Conservation (phyloP, 202 grass and related monocot species). For the Bolboschoenoplectus hybrid region DNA sequence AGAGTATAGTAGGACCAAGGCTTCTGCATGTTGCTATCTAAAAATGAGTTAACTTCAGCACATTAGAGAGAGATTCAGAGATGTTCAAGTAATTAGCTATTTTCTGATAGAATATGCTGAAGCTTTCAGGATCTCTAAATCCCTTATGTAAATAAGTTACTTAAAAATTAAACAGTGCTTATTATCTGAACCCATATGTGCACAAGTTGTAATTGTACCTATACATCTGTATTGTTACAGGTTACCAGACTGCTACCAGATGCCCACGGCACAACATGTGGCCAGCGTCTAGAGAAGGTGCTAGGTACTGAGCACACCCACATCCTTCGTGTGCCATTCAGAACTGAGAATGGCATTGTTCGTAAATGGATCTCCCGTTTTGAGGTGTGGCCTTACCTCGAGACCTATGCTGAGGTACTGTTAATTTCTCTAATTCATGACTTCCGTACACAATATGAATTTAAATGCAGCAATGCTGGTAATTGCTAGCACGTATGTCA, state of each 20-base stretch:
- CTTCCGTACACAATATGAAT: background rate
- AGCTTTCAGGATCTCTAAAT: background rate
- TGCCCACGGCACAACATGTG: slow-evolving; percentile 90
- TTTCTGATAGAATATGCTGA: background rate
- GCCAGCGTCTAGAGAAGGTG: slow-evolving; percentile 95
- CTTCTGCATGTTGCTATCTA: background rate
- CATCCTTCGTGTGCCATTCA: slow-evolving; percentile 94
- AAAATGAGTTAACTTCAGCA: background rate
- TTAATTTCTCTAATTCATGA: background rate
- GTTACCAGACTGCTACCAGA: slow-evolving; percentile 95
- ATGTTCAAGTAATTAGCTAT: background rate
- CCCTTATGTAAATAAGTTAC: background rate
- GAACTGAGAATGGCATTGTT: slow-evolving; percentile 85
- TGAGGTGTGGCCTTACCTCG: slow-evolving; percentile 98
- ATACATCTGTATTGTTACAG: slow-evolving; percentile 42
- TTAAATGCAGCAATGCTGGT: slow-evolving; percentile 1
- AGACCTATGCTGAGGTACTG: slow-evolving; percentile 89
- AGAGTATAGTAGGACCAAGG: background rate
- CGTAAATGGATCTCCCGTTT: slow-evolving; percentile 99
- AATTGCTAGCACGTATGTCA: background rate
- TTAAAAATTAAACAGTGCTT: background rate
- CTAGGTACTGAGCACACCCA: slow-evolving; percentile 95
- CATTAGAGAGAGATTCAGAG: background rate
- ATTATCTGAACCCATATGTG: background rate
- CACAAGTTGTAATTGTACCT: background rate